Evolutionary conservation across 768 basidiomycete species (phyloP).

Genomic region (Mycena vulgaris): DNA sequence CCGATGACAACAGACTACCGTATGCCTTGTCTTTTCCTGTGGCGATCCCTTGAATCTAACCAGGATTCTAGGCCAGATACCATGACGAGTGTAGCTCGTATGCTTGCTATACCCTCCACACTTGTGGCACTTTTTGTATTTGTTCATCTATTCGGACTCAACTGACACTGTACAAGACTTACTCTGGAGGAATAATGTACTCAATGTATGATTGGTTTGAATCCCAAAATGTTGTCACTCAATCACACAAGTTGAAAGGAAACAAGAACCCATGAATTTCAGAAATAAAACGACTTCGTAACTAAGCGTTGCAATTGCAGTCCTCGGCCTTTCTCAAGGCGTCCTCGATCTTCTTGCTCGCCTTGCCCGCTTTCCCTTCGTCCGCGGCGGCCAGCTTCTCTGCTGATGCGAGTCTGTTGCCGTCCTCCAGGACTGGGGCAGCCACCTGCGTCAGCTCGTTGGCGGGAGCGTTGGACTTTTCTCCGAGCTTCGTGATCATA

Average conservation of each 20-base stretch:
- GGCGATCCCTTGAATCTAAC: neutral
- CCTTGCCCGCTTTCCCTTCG: too few relatives aligned
- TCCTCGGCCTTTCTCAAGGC: neutral
- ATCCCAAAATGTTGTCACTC: too few relatives aligned
- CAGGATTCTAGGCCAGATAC: constrained; percentile 56
- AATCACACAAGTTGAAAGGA: neutral
- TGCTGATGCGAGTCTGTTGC: too few relatives aligned
- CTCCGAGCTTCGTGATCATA: too few relatives aligned
- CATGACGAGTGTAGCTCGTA: constrained; percentile 42
- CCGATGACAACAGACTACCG: constrained; percentile 76
- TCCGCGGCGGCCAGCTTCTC: too few relatives aligned
- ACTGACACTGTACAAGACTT: neutral
- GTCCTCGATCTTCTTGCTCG: neutral
- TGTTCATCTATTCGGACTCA: constrained; percentile 19
- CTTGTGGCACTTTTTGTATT: neutral
- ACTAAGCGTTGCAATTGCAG: neutral
- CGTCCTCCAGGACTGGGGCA: too few relatives aligned
- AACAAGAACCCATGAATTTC: constrained; percentile 2
- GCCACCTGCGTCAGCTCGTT: too few relatives aligned
- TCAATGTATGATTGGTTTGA: neutral
- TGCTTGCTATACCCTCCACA: constrained; percentile 33
- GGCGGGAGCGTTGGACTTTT: too few relatives aligned
- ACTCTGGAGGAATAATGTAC: neutral
- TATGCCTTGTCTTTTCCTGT: constrained; percentile 52
- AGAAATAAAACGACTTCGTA: neutral